Conservation (phyloP, 805 yeast species). For the Lachancea lanzarotensis region DNA sequence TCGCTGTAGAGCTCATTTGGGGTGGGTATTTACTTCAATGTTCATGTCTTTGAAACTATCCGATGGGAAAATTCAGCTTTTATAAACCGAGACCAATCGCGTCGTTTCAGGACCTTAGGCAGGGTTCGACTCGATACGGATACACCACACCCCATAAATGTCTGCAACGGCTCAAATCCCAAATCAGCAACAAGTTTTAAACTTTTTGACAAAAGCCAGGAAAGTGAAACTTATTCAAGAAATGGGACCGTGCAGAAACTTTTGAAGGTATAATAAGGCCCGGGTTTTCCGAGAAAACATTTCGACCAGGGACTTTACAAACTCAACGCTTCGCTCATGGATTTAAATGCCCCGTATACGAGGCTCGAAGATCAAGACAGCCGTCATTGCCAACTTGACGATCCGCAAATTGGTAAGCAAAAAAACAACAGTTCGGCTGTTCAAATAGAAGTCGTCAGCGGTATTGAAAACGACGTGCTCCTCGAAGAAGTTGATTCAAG, state of each 20-base stretch:
- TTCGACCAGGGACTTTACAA: too few species aligned
- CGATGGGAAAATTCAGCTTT: too few species aligned
- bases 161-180: too few species aligned
- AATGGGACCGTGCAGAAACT: conserved; percentile 1
- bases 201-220: not conserved
- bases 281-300: too few species aligned
- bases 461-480: not conserved
- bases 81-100: too few species aligned
- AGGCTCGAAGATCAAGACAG: not conserved
- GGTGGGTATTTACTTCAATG: too few species aligned
- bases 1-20: too few species aligned
- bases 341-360: not conserved
- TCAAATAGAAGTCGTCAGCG: not conserved
- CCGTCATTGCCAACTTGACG: not conserved
- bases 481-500: not conserved
- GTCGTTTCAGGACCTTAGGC: too few species aligned
- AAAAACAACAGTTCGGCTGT: not conserved
- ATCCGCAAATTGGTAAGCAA: not conserved
- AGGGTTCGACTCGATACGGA: too few species aligned
- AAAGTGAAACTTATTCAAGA: not conserved
- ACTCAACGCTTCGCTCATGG: not conserved
- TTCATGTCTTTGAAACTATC: too few species aligned
- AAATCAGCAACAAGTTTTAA: too few species aligned
- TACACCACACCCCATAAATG: too few species aligned
- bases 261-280: not conserved